phyloP scores from a whole-genome alignment of 345 rosid species.

The Streptanthus diversifolius region DNA sequence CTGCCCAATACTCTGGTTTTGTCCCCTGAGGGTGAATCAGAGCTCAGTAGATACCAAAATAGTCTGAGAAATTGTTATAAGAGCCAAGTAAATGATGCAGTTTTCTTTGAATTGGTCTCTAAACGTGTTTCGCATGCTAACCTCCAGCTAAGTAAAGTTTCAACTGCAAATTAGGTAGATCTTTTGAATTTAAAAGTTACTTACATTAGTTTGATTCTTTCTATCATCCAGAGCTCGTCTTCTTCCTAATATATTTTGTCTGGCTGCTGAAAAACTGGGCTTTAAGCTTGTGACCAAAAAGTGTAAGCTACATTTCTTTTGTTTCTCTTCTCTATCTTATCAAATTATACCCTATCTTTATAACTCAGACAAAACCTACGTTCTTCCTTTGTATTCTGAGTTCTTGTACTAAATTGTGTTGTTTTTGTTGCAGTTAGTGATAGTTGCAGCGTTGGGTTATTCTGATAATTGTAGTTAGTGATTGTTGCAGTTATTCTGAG shows the following conservation, averaged over 20 bases:
- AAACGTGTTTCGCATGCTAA: slow-evolving; percentile 79
- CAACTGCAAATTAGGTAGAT: neutral
- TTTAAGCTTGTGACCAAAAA: slow-evolving; percentile 57
- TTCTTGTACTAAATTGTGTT: neutral
- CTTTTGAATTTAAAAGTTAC: neutral
- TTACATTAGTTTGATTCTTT: neutral
- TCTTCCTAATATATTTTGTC: slow-evolving; percentile 59
- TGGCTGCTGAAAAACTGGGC: slow-evolving; percentile 88
- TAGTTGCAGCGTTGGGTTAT: no score
- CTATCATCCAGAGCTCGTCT: slow-evolving; percentile 54
- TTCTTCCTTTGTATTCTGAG: neutral
- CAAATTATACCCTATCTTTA: neutral
- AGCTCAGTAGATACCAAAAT: slow-evolving; percentile 57
- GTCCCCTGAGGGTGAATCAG: slow-evolving; percentile 53
- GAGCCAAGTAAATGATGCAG: slow-evolving; percentile 62
- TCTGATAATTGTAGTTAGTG: no score
- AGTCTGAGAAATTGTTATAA: slow-evolving; percentile 61
- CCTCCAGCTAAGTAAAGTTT: slow-evolving; percentile 61
- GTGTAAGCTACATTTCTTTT: slow-evolving; percentile 45
- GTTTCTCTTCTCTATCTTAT: neutral
- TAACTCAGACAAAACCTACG: neutral
- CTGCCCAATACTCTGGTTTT: slow-evolving; percentile 60
- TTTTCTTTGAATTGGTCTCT: slow-evolving; percentile 86
- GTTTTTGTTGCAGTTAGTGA: slow-evolving; percentile 38
- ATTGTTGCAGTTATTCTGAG: no score